Evolutionary conservation across 768 basidiomycete genomes (phyloP), one percentile per base, ranked within the genome.

Genomic region (Mycena rosella): DNA sequence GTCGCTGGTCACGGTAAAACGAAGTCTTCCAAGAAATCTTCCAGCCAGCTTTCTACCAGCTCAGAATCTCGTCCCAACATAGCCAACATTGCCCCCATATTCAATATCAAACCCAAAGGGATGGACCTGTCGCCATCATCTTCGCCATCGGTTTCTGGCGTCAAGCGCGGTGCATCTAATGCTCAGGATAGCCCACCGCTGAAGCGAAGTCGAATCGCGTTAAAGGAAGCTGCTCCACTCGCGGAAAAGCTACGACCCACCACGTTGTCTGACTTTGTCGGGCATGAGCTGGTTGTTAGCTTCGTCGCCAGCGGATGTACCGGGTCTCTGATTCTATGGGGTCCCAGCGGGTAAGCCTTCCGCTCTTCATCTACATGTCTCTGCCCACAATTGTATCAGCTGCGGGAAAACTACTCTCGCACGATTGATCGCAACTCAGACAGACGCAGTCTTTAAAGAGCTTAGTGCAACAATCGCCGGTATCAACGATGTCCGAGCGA

Each of bases 361-460:
- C 15, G 20, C 30, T 20, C 20, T 27, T 17, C 54, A 49, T 63
- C 53, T 22, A 9, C 22, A 24, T 34, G 52, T 45, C 20, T 56
- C 18, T 48, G 54, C 32, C 29, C 18, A 18, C 60, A 24, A 62
- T 22, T 30, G 36, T 42, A 5, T 38, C 18, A 90, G 89, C 32
- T 90, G 88, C 69, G 91, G 91, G 22, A 93, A 92, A 78, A 94
- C 91, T 2, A 94, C 93, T 0, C 78, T 95, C 32, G 92, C 93
- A 0, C 81, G 93, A 68, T 75, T 96, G 27, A 80, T 95, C 11
- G 91, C 93, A 0, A 82, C 80, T 48, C 82, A 83, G 56, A 83
- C 87, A 1, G 80, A 88, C 69, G 86, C 87, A 17, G 79, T 85
- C 14, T 93, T 94, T 76, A 92, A 88, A 70, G 94, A 96, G 73